Evolutionary conservation across 2,329 filamentous ascomycete species (phyloP), one percentile per base, ranked within the genome.

Genomic region (Gaeumannomyces sp.): DNA sequence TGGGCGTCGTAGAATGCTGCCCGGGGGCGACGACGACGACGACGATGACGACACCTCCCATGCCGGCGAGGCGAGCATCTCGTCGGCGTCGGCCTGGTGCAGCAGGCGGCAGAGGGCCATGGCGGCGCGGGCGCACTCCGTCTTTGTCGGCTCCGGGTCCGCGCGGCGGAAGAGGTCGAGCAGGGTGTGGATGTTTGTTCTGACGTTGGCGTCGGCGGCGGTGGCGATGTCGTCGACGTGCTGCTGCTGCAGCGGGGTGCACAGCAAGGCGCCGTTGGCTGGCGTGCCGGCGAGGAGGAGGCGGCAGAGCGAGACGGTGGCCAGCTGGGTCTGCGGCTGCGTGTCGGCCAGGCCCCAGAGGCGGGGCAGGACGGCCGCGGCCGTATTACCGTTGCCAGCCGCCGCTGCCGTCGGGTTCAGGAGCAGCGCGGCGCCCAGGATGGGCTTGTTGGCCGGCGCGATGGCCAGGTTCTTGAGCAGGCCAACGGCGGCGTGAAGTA

Each of bases 401-500:
- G 35, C 5, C 8, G 35, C 16, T 14, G 14, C 35, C 8, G 60
- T 0, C 75, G 69, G 7, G 27, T 28, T 33, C 19, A 14, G 16
- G 4, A 88, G 75, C 2, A 88, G 74, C 0, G 74, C 73, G 4
- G 75, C 72, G 22, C 81, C 81, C 1, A 89, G 76, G 0, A 74
- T 61, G 2, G 77, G 67, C 71, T 87, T 88, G 74, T 89, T 89
- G 31, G 73, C 71, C 0, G 74, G 65, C 0, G 85, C 84, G 62
- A 89, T 85, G 31, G 86, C 83, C 11, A 89, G 81, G 71, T 89
- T 89, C 73, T 87, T 88, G 66, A 88, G 80, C 70, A 88, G 87
- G 10, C 84, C 82, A 25, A 89, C 76, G 2, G 79, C 76, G 1
- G 84, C 79, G 70, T 88, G 85, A 0, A 86, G 76, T 22, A 86